phyloP scores from a whole-genome alignment of 805 yeast species.

The Cyberlindnera xylosilytica region DNA sequence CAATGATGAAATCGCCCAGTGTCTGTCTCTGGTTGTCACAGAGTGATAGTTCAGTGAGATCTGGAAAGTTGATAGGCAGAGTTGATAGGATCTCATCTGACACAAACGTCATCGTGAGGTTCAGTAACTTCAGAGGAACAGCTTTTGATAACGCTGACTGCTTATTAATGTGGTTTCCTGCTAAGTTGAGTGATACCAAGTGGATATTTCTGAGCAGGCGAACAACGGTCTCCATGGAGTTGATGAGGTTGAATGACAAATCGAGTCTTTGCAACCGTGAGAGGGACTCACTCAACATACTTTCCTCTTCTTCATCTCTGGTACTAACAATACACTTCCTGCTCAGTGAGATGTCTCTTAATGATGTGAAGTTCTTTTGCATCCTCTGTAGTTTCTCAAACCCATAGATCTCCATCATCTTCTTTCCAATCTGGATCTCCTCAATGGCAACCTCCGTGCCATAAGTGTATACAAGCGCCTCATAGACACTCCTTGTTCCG shows the following conservation, averaged over 20 bases:
- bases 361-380: constrained; percentile 43
- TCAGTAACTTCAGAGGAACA: constrained; percentile 16
- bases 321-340: constrained; percentile 32
- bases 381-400: constrained; percentile 51
- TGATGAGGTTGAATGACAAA: constrained; percentile 57
- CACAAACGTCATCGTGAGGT: constrained; percentile 23
- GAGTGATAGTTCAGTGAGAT: constrained; percentile 28
- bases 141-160: neutral
- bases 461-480: constrained; percentile 52
- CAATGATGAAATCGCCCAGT: constrained; percentile 4
- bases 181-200: constrained; percentile 44
- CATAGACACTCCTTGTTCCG: constrained; percentile 32
- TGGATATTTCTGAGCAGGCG: constrained; percentile 33
- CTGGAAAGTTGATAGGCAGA: constrained; percentile 34
- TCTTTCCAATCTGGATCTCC: constrained; percentile 49
- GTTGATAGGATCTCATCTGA: constrained; percentile 5
- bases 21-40: constrained; percentile 24
- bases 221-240: constrained; percentile 37
- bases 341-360: constrained; percentile 51
- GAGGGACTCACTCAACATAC: constrained; percentile 13
- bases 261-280: constrained; percentile 46
- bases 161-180: constrained; percentile 47
- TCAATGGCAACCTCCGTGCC: constrained; percentile 32
- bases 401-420: constrained; percentile 61
- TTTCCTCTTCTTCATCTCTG: constrained; percentile 12